Base-by-base conservation (phyloP, 331 rosid genomes). In the Stylosanthes scabra region DNA sequence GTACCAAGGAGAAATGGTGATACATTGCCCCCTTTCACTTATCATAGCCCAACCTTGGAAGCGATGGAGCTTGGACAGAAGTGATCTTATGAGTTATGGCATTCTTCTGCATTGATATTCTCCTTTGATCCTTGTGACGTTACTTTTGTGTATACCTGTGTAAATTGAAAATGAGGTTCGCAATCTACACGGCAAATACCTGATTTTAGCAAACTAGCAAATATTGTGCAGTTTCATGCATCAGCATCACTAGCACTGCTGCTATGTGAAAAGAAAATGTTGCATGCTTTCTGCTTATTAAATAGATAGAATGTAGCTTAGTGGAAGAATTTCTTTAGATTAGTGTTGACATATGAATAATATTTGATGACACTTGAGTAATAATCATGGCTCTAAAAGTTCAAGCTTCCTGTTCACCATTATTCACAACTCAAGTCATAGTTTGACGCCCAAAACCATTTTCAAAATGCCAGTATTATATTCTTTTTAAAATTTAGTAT, bases 11-110 rank as follows among this genome's bases (percentile, higher is more conserved):
- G 52, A 67, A 82, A 45, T 57, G 80, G 75, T 9, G 81, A 57
- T n/a, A 40, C 63, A 10, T 41, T 76, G 56, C 54, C 72, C n/a
- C 78, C 76, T 57, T 68, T 72, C 51, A 55, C 70, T 9, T 73
- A 71, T 60, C 80, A 6, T 6, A 83, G 87, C 77, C 84, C 87
- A 16, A 71, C 74, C 63, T 83, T 83, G 71, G 87, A 83, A 31
- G 82, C 87, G 76, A 83, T 83, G 84, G 82, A 76, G 59, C 28
- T 80, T 9, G 84, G 78, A 49, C 63, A 41, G 0, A 83, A 83
- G 68, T 62, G 72, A 83, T 68, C 50, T 60, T 13, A 65, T 34
- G 11, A 41, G n/a, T n/a, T n/a, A n/a, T n/a, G n/a, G n/a, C n/a
- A 16, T 5, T 69, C 11, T 14, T 59, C 70, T 70, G 49, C 67